phyloP scores from a whole-genome alignment of 2,329 filamentous ascomycete species.

The Exophiala phaeomuriformis region DNA sequence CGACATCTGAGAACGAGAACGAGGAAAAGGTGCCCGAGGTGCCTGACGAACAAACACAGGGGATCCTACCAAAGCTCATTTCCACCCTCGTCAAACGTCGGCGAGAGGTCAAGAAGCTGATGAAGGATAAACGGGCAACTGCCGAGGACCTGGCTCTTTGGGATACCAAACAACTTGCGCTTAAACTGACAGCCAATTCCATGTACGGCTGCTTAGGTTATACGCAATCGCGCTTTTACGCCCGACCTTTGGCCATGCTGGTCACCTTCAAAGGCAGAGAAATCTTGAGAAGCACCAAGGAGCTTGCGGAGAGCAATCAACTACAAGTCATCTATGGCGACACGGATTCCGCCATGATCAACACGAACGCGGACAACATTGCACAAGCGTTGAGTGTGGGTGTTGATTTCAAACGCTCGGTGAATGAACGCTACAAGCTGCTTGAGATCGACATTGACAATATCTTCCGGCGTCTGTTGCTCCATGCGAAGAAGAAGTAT shows the following conservation, averaged over 20 bases:
- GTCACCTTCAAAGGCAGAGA: slow-evolving; percentile 97
- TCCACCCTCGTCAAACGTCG: slow-evolving; percentile 81
- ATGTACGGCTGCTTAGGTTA: slow-evolving; percentile 99
- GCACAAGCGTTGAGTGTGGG: slow-evolving; percentile 85
- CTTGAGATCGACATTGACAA: slow-evolving; percentile 99
- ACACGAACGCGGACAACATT: slow-evolving; percentile 92
- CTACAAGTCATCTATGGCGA: slow-evolving; percentile 97
- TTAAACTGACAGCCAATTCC: slow-evolving; percentile 97
- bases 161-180: slow-evolving; percentile 95
- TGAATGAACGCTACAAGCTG: slow-evolving; percentile 87
- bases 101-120: slow-evolving; percentile 87
- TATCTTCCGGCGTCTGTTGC: slow-evolving; percentile 81
- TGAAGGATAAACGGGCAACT: slow-evolving; percentile 89
- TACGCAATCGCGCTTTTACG: slow-evolving; percentile 94
- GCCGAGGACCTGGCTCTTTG: slow-evolving; percentile 82
- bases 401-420: slow-evolving; percentile 86
- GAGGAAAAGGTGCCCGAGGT: slow-evolving; percentile 87
- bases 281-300: slow-evolving; percentile 92
- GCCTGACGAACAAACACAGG: slow-evolving; percentile 61
- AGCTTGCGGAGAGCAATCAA: slow-evolving; percentile 82
- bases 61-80: slow-evolving; percentile 85
- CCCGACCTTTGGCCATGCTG: slow-evolving; percentile 85
- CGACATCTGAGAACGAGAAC: slow-evolving; percentile 58
- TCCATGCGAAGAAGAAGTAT: slow-evolving; percentile 99
- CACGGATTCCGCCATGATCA: slow-evolving; percentile 99